phyloP scores from a whole-genome alignment of 164 flowering plant genomes.

The Kalanchoe fedtschenkoi region DNA sequence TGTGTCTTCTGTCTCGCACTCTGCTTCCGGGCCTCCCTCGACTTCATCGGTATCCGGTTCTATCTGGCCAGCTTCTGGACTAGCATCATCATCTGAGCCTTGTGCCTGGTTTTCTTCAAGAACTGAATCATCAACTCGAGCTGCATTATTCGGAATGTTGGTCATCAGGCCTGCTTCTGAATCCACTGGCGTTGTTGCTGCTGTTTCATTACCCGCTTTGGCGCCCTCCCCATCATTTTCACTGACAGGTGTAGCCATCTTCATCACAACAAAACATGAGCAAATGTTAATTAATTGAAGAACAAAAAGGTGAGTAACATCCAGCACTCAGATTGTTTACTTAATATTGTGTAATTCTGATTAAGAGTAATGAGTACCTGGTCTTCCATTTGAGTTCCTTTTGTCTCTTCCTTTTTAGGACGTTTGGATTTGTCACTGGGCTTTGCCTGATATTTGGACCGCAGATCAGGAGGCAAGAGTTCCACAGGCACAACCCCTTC shows the following conservation, averaged over 20 bases:
- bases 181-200: conserved; percentile 47
- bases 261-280: neutral
- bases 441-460: conserved; percentile 70
- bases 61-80: conserved; percentile 52
- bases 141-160: conserved; percentile 18
- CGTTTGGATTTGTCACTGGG: conserved; percentile 76
- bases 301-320: neutral
- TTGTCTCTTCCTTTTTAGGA: conserved; percentile 74
- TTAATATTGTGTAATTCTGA: neutral
- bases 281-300: neutral
- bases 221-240: conserved; percentile 58
- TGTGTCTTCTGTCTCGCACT: conserved; percentile 42
- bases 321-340: neutral
- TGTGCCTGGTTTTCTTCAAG: conserved; percentile 62
- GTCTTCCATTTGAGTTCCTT: conserved; percentile 58
- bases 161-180: conserved; percentile 24
- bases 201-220: conserved; percentile 45
- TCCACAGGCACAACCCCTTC: conserved; percentile 94
- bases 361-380: conserved; percentile 41
- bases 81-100: conserved; percentile 44
- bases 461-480: conserved; percentile 69
- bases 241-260: conserved; percentile 50
- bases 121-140: conserved; percentile 46
- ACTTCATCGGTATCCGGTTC: conserved; percentile 62
- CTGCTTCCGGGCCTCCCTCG: conserved; percentile 35